Evolutionary conservation across 179 eudicot genomes (phyloP), one percentile per base, ranked within the genome.

Genomic region (Spergularia azorica): DNA sequence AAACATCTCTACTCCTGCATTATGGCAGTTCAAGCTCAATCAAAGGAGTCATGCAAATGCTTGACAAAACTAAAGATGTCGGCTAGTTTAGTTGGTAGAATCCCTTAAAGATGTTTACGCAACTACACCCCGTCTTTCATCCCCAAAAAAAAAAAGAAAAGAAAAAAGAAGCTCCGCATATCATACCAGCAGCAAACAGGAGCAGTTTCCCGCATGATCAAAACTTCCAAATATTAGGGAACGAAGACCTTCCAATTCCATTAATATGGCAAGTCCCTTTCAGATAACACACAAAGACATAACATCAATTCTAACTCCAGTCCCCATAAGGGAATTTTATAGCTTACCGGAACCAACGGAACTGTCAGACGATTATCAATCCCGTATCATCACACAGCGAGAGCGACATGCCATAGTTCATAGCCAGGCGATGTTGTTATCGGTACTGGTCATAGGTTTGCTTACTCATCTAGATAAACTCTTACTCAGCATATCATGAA

Each of bases 381-480:
- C 43, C 71, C 54, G 20, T 39, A 68, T 2, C 10, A 75, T 75
- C 79, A 75, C 4, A 63, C 71, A 39, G 61, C 21, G 32, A 60
- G 16, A 72, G 76, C 17, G 17, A n/a, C 18, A 57, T 14, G 32
- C 18, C 7, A 15, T 57, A 57, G 17, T 21, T 9, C 11, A n/a
- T 59, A 59, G 38, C 11, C 64, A 17, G 61, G 18, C 16, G 61
- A 57, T 60, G 17, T 63, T 43, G 6, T 43, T 43, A 43, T 43
- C 48, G 8, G 48, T 51, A 61, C 78, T 60, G 80, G 62, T 73
- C 69, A 15, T 76, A 71, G 15, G 79, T 64, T 43, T 71, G 83
- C 80, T 76, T 77, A 73, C 58, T 77, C 69, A 67, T 58, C 81
- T 51, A 18, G 63, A 69, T 56, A 20, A 62, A 43, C 48, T 39